A percentile compares a stretch with the other conserved stretches of the same genome.
These are phyloP conservation scores for Fusarium sp. DNA, from an alignment of 2,329 filamentous ascomycete genomes.

Conservation along the genomic window DNA sequence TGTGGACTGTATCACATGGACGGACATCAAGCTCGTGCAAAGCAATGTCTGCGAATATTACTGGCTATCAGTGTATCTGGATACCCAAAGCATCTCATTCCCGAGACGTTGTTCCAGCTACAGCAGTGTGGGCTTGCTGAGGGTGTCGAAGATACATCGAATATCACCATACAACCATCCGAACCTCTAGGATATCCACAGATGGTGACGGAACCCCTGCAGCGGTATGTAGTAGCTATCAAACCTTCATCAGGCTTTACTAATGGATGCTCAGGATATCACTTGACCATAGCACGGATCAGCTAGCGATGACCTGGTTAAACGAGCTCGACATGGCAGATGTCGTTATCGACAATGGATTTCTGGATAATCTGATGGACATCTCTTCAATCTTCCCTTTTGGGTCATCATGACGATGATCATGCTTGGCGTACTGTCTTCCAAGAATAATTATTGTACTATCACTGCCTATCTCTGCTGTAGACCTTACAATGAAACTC, in stretches of 20 bases:
- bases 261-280: not conserved
- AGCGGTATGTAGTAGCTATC: not conserved
- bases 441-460: not conserved
- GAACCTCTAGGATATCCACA: not conserved
- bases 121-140: not conserved
- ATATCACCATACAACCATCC: not conserved
- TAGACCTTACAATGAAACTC: not conserved
- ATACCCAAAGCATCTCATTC: not conserved
- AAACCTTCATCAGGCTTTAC: fast-evolving
- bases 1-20: not conserved
- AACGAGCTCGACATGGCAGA: not conserved
- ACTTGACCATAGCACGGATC: not conserved
- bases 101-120: not conserved
- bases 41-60: fast-evolving
- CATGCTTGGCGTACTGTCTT: not conserved
- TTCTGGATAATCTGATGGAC: not conserved
- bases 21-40: not conserved
- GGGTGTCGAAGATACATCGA: not conserved
- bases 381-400: not conserved
- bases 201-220: not conserved
- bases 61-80: not conserved
- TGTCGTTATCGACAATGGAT: not conserved
- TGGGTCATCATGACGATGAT: not conserved
- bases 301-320: not conserved
- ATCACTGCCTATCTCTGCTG: fast-evolving